These are phyloP conservation scores for Ceratobasidium papillatum DNA, from an alignment of 1,284 basidiomycete species.

Conservation along the genomic window DNA sequence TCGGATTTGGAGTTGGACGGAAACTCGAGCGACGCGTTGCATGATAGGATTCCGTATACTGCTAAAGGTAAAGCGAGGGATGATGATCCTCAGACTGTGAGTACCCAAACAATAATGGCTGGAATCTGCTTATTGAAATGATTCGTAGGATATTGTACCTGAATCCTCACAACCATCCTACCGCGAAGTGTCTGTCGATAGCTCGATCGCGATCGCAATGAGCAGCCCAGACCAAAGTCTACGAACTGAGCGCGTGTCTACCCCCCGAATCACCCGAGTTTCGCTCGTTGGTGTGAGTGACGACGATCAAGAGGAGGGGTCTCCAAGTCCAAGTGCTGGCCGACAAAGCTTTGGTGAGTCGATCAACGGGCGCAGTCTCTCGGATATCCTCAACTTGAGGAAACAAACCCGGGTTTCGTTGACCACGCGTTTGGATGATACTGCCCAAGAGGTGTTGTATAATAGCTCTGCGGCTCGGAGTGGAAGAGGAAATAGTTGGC, in stretches of 20 bases:
- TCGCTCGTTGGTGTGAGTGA: background rate
- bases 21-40: background rate
- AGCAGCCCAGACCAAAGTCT: slow-evolving; percentile 15
- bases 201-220: background rate
- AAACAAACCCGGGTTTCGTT: background rate
- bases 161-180: background rate
- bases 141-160: background rate
- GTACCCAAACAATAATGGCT: background rate
- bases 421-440: slow-evolving; percentile 12
- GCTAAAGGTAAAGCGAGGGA: background rate
- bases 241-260: slow-evolving; percentile 20
- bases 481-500: background rate
- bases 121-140: background rate
- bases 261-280: background rate
- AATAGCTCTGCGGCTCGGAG: background rate
- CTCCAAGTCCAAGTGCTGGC: slow-evolving; percentile 24
- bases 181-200: slow-evolving; percentile 5
- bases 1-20: background rate
- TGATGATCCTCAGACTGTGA: background rate
- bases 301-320: background rate
- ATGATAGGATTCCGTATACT: background rate
- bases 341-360: slow-evolving; percentile 6
- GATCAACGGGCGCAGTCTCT: slow-evolving; percentile 11
- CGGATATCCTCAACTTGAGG: slow-evolving; percentile 15
- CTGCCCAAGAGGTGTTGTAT: background rate